These are phyloP conservation scores for Kwoniella sp. DNA, from an alignment of 768 basidiomycete genomes.

Conservation along the genomic window DNA sequence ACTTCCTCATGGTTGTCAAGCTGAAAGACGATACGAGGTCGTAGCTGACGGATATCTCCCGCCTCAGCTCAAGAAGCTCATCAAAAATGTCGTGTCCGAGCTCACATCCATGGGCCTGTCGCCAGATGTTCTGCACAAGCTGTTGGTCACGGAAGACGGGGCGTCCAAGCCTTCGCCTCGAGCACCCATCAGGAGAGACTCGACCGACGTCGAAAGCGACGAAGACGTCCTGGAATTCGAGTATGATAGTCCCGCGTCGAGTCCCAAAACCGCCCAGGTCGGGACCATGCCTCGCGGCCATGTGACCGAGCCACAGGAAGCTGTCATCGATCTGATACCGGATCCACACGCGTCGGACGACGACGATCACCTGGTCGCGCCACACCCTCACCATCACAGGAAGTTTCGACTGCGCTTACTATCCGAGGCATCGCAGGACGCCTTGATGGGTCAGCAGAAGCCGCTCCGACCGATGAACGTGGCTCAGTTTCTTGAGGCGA, in stretches of 20 bases:
- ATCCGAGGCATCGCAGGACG: conserved; percentile 16
- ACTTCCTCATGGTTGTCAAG: background rate
- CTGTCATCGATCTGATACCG: conserved; percentile 27
- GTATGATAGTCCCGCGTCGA: conserved; percentile 33
- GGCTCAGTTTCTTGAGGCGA: conserved; percentile 20
- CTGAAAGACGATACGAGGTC: background rate
- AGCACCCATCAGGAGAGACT: background rate
- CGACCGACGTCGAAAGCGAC: conserved; percentile 4
- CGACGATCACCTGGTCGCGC: background rate
- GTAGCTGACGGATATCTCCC: too few relatives aligned
- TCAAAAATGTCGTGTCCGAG: conserved; percentile 75
- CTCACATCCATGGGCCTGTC: conserved; percentile 66
- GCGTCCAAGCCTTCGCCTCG: background rate
- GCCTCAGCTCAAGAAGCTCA: conserved; percentile 89
- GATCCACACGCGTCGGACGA: background rate
- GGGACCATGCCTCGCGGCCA: too few relatives aligned
- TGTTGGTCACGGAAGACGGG: conserved; percentile 49
- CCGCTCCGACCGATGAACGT: conserved; percentile 26
- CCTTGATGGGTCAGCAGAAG: background rate
- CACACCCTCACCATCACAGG: conserved; percentile 16
- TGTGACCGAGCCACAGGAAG: conserved; percentile 11
- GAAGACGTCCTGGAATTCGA: conserved; percentile 46
- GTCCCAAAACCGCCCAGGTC: conserved; percentile 11
- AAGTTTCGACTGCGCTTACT: conserved; percentile 31
- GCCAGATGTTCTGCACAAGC: conserved; percentile 52